Evolutionary conservation across 1,284 basidiomycete species (phyloP).

Genomic region (Trametes hirsuta): DNA sequence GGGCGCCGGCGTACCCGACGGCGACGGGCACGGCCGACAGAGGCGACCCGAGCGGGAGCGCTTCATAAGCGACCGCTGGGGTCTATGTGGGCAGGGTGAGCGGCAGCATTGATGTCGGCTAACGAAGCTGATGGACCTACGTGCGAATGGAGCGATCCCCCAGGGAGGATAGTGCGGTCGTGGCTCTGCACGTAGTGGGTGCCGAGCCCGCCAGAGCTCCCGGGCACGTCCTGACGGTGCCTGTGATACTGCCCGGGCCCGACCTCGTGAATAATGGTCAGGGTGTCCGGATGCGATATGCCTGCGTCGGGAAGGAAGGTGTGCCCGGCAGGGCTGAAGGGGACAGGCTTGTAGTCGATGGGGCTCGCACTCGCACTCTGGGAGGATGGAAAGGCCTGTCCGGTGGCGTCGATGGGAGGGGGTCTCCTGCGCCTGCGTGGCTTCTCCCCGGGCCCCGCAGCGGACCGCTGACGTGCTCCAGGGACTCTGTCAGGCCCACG

Average conservation of each 20-base stretch:
- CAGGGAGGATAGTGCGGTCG: conserved; percentile 17
- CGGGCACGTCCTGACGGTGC: conserved; percentile 15
- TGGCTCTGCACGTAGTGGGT: conserved; percentile 21
- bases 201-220: conserved; percentile 8
- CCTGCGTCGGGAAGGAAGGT: conserved; percentile 7
- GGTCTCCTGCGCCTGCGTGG: conserved; percentile 31
- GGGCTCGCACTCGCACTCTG: conserved; percentile 23
- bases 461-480: conserved; percentile 65
- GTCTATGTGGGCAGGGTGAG: conserved; percentile 26
- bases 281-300: conserved; percentile 7
- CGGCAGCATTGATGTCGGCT: conserved; percentile 26
- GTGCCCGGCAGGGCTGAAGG: conserved; percentile 15
- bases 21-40: conserved; percentile 11
- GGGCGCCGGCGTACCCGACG: conserved; percentile 14
- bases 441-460: conserved; percentile 24
- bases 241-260: conserved; percentile 18
- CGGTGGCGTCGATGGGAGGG: conserved; percentile 15
- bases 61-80: conserved; percentile 28
- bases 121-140: conserved; percentile 28
- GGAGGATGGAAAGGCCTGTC: conserved; percentile 12
- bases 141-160: conserved; percentile 16
- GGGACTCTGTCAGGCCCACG: conserved; percentile 77
- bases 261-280: conserved; percentile 21
- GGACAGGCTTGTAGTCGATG: conserved; percentile 12
- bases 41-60: conserved; percentile 24